Percentiles rank a stretch among this genome's conserved stretches.
phyloP scores from a whole-genome alignment of 805 yeast genomes.

The Pichia manshurica region DNA sequence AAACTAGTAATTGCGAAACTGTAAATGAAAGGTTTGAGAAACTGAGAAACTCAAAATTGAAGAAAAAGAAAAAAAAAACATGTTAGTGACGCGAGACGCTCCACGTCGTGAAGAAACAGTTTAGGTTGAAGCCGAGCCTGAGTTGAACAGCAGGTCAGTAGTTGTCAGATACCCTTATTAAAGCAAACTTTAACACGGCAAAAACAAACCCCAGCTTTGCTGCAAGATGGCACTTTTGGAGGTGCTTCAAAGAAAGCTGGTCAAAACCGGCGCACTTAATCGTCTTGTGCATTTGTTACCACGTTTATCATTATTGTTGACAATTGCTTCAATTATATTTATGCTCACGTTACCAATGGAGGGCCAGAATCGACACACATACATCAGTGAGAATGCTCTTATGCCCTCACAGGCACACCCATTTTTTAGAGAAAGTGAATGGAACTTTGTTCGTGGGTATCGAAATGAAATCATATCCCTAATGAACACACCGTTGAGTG shows the following conservation, averaged over 20 bases:
- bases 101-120: too few species aligned
- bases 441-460: conserved; percentile 87
- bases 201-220: too few species aligned
- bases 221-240: conserved; percentile 43
- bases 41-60: too few species aligned
- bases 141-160: too few species aligned
- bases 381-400: conserved; percentile 91
- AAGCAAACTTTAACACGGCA: too few species aligned
- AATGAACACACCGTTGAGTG: conserved; percentile 26
- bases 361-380: conserved; percentile 78
- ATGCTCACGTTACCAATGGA: conserved; percentile 66
- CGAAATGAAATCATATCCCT: conserved; percentile 50
- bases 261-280: conserved; percentile 42
- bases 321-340: conserved; percentile 48
- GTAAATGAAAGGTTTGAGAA: too few species aligned
- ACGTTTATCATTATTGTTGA: conserved; percentile 35
- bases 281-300: conserved; percentile 40
- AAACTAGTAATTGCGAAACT: too few species aligned
- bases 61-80: background rate
- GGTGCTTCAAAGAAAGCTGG: conserved; percentile 37
- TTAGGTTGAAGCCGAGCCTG: too few species aligned
- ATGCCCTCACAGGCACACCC: conserved; percentile 95
- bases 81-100: too few species aligned
- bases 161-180: too few species aligned
- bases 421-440: conserved; percentile 87